A percentile compares a stretch with the other conserved stretches of the same genome.
Conservation (phyloP, 2,329 filamentous ascomycete species). For the Penicillium brasilianum region DNA sequence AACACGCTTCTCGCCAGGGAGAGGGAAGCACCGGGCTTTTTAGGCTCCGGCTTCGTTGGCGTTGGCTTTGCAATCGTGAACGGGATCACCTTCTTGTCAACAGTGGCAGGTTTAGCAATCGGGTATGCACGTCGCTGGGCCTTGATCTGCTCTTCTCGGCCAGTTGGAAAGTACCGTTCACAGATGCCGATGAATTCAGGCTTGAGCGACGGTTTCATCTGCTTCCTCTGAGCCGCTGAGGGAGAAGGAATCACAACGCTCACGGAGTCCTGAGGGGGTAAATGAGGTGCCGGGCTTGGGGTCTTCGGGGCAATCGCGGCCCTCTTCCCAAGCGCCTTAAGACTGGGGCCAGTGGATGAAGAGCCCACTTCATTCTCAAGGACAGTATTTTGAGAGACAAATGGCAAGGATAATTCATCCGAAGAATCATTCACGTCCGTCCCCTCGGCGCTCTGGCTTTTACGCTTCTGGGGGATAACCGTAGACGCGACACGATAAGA, state of each 20-base stretch:
- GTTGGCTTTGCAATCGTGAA: not conserved
- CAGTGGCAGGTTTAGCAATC: not conserved
- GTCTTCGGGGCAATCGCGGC: not conserved
- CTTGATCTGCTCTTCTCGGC: conserved; percentile 17
- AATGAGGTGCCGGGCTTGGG: not conserved
- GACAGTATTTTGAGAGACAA: not conserved
- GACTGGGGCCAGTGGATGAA: not conserved
- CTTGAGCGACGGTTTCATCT: conserved; percentile 15
- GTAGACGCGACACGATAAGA: not conserved
- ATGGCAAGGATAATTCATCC: not conserved
- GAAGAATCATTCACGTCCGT: not conserved
- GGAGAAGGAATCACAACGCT: conserved; percentile 35
- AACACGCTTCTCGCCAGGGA: not conserved
- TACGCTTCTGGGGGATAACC: not conserved
- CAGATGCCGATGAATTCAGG: conserved; percentile 25
- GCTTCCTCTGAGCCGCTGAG: conserved; percentile 23
- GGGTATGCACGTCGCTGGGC: conserved; percentile 13
- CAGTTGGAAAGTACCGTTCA: conserved; percentile 29
- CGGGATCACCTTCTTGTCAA: conserved; percentile 8
- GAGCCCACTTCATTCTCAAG: not conserved
- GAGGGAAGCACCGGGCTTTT: not conserved
- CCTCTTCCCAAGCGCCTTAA: not conserved
- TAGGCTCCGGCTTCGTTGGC: not conserved
- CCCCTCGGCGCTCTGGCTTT: not conserved
- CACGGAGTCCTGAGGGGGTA: not conserved